phyloP scores from a whole-genome alignment of 2,329 filamentous ascomycete species.

The Claviceps sp. region DNA sequence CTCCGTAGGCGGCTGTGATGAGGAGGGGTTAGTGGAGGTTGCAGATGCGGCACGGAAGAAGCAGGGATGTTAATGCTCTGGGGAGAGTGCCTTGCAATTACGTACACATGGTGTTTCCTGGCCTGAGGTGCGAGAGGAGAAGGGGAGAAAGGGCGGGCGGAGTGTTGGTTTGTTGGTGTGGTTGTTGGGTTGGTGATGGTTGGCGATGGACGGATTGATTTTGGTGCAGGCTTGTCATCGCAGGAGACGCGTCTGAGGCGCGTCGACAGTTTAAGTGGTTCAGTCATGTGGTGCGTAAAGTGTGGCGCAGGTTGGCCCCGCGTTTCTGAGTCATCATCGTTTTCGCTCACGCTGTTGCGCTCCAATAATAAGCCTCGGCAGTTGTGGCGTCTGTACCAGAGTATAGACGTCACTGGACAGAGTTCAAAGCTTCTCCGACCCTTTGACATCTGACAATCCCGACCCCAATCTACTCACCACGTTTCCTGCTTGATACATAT shows the following conservation, averaged over 20 bases:
- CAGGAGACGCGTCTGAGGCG: slow-evolving; percentile 9
- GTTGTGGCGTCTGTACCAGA: not conserved
- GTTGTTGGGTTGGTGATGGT: slow-evolving; percentile 1
- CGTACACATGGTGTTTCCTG: not conserved
- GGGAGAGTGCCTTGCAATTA: not conserved
- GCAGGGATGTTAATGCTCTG: slow-evolving; percentile 5
- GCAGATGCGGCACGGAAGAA: no score
- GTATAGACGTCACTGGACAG: not conserved
- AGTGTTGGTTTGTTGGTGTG: slow-evolving; percentile 10
- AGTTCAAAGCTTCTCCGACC: not conserved
- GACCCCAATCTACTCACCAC: not conserved
- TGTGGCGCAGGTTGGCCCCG: not conserved
- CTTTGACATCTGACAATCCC: not conserved
- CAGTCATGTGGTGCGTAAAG: not conserved
- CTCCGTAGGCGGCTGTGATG: slow-evolving; percentile 33
- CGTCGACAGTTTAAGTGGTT: slow-evolving; percentile 6
- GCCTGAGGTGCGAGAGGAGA: not conserved
- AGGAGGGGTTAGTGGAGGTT: no score
- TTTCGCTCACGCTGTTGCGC: not conserved
- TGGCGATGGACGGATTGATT: not conserved
- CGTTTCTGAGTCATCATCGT: not conserved
- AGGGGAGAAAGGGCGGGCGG: not conserved
- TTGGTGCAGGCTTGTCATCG: not conserved
- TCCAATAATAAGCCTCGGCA: slow-evolving; percentile 1
- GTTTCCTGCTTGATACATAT: not conserved